Evolutionary conservation across 2,329 filamentous ascomycete species (phyloP), one percentile per base, ranked within the genome.

Genomic region (Thelonectria rubi): DNA sequence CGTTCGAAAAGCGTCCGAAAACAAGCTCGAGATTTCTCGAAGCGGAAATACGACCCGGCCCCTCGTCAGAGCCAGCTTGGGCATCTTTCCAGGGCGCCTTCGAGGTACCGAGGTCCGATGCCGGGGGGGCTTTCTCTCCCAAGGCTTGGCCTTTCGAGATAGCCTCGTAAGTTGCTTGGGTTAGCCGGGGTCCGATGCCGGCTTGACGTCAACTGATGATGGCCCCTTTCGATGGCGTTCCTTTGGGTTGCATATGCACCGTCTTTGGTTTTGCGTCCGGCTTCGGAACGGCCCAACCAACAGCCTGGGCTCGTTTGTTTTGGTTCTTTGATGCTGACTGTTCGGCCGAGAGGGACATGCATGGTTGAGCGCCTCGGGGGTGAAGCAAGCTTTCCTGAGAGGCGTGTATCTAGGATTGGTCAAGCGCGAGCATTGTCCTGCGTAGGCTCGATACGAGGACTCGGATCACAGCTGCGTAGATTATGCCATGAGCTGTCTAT

Each of bases 151-250:
- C 30, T 45, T 39, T 12, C 18, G 17, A 15, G 18, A 21, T 21
- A 37, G 42, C 47, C 46, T 21, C 26, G 55, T 4, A n/a, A 24
- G 15, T n/a, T 46, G 17, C 15, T 12, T 10, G 11, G 20, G 18
- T 12, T 49, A 17, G 26, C n/a, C 37, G 21, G n/a, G 8, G n/a
- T 55, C 57, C 57, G 57, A 60, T 60, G 37, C 45, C 50, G 50
- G 39, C 45, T 46, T 18, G 17, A 18, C 46, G 11, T 43, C 32
- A 15, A 21, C 8, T 20, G 17, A 15, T 5, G 5, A 6, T 30
- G n/a, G n/a, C n/a, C n/a, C 49, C 21, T 17, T 37, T 39, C 5
- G 3, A 50, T 5, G 40, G 24, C n/a, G 39, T 39, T 32, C 18
- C 8, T 18, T 46, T n/a, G 10, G 26, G 17, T 15, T n/a, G 57